Percentiles rank a stretch among this genome's conserved stretches.
These are phyloP conservation scores for Haplosporangium sp. DNA, from an alignment of 371 early-diverging fungal genomes.

Conservation along the genomic window DNA sequence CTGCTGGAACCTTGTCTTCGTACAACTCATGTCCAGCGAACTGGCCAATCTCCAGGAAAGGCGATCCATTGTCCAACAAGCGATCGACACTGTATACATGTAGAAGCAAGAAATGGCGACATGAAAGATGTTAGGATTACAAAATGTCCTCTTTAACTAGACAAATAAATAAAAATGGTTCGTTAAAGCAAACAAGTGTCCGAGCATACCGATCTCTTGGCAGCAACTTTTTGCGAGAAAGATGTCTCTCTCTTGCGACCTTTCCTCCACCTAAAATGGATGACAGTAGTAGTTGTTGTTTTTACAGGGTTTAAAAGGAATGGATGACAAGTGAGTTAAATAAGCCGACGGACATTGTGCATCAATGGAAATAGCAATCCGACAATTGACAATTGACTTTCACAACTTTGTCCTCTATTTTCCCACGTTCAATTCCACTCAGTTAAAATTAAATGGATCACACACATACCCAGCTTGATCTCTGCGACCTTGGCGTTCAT, in stretches of 20 bases:
- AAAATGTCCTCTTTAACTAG: slow-evolving; percentile 16
- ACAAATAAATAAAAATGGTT: slow-evolving; percentile 1
- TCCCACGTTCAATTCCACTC: background rate
- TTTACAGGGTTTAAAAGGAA: too few species aligned
- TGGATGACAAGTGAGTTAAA: background rate
- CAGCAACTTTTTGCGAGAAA: slow-evolving; percentile 90
- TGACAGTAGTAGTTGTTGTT: too few species aligned
- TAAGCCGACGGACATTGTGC: too few species aligned
- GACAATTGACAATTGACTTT: background rate
- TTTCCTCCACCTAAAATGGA: slow-evolving; percentile 86
- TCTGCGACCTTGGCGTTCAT: slow-evolving; percentile 77
- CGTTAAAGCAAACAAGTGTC: slow-evolving; percentile 13
- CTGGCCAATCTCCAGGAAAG: slow-evolving; percentile 95
- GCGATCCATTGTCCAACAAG: slow-evolving; percentile 89
- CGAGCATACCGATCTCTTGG: slow-evolving; percentile 89
- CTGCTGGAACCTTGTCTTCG: slow-evolving; percentile 89
- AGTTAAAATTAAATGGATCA: background rate
- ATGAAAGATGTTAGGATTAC: background rate
- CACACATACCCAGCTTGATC: slow-evolving; percentile 77
- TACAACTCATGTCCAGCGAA: slow-evolving; percentile 95
- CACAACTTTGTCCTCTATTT: background rate
- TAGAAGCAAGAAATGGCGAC: background rate
- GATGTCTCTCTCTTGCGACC: slow-evolving; percentile 88
- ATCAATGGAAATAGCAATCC: too few species aligned
- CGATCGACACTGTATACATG: slow-evolving; percentile 72